Evolutionary conservation across 805 yeast species (phyloP).

Genomic region (Candida peoriensis): DNA sequence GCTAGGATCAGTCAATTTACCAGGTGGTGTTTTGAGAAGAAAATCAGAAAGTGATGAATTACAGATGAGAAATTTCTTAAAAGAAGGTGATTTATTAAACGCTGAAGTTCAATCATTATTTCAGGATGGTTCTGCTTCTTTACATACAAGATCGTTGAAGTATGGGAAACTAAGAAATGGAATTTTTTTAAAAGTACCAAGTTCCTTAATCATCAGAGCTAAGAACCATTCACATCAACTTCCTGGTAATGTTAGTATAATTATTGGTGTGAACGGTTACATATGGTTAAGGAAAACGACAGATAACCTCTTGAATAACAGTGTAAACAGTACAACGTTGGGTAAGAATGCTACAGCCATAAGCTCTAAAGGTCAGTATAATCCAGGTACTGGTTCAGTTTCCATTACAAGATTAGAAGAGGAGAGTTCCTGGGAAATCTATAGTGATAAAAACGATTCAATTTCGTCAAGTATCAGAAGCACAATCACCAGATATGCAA

Average conservation of each 20-base stretch:
- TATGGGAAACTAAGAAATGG: slow-evolving; percentile 96
- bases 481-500: slow-evolving; percentile 79
- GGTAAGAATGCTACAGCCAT: slow-evolving; percentile 31
- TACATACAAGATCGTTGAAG: slow-evolving; percentile 92
- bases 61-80: slow-evolving; percentile 89
- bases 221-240: slow-evolving; percentile 82
- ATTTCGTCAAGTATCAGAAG: slow-evolving; percentile 57
- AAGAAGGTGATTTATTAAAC: slow-evolving; percentile 92
- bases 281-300: slow-evolving; percentile 83
- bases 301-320: slow-evolving; percentile 24
- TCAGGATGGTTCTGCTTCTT: slow-evolving; percentile 86
- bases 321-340: slow-evolving; percentile 25
- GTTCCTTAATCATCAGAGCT: slow-evolving; percentile 76
- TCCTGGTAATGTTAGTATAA: slow-evolving; percentile 92
- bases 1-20: slow-evolving; percentile 94
- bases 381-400: slow-evolving; percentile 54
- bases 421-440: slow-evolving; percentile 92
- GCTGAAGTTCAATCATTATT: slow-evolving; percentile 93
- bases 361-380: slow-evolving; percentile 31
- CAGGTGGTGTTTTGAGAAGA: slow-evolving; percentile 94
- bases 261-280: slow-evolving; percentile 92
- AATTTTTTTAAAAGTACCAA: slow-evolving; percentile 71
- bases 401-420: slow-evolving; percentile 84
- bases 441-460: slow-evolving; percentile 80
- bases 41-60: slow-evolving; percentile 93